phyloP scores from a whole-genome alignment of 805 yeast genomes.

The Torulaspora microellipsoides region DNA sequence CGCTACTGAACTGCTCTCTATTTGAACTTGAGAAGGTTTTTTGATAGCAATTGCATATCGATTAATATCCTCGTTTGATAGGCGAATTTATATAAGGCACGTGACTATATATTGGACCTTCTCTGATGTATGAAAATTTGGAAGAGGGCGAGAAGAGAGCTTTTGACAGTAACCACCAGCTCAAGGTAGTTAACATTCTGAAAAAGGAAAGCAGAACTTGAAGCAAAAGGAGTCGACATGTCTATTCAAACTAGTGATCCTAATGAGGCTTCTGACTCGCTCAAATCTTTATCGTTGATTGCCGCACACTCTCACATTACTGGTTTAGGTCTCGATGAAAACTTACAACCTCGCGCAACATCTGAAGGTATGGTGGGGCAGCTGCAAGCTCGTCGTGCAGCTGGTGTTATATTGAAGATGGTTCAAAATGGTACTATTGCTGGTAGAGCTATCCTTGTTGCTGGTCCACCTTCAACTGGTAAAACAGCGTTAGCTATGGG shows the following conservation, averaged over 20 bases:
- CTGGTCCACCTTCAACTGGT: slow-evolving; percentile 99
- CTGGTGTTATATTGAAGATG: slow-evolving; percentile 90
- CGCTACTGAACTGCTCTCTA: too few species aligned
- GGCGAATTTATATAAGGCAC: too few species aligned
- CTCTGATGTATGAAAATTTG: too few species aligned
- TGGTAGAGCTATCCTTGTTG: slow-evolving; percentile 90
- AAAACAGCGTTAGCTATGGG: slow-evolving; percentile 99
- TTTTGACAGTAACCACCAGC: too few species aligned
- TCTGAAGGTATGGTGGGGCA: slow-evolving; percentile 98
- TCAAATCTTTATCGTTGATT: slow-evolving; percentile 66
- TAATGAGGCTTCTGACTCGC: slow-evolving; percentile 40
- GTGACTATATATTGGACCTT: too few species aligned
- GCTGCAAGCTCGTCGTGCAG: slow-evolving; percentile 89
- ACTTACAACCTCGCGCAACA: slow-evolving; percentile 72
- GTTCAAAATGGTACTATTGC: slow-evolving; percentile 93
- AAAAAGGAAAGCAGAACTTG: too few species aligned
- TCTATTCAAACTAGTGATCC: slow-evolving; percentile 40
- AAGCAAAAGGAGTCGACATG: slow-evolving; percentile 18
- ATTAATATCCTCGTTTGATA: too few species aligned
- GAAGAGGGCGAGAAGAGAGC: too few species aligned
- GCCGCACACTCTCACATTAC: slow-evolving; percentile 99
- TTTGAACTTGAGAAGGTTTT: too few species aligned
- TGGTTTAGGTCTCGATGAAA: slow-evolving; percentile 94
- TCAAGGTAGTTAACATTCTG: too few species aligned
- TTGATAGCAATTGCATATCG: too few species aligned